Evolutionary conservation across 257 asterid species (phyloP), one percentile per base, ranked within the genome.

Genomic region (Ballota nigra): DNA sequence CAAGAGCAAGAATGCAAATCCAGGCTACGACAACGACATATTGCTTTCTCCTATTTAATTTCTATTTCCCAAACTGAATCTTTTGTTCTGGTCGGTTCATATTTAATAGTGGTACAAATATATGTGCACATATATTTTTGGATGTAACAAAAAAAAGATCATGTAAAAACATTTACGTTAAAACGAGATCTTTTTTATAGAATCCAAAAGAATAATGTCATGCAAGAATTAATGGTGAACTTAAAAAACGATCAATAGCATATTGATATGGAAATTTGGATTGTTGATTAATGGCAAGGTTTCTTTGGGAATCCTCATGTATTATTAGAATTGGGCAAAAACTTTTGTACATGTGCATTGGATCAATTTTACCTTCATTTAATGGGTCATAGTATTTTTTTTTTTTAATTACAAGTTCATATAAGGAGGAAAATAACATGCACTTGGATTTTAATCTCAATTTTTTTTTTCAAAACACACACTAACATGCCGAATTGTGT

Each of bases 1-100:
- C 56, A 45, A 74, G 31, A 65, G 68, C 78, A 74, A 43, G 43
- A 74, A 57, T 74, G 78, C 74, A 53, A 66, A 74, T 74, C 78
- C 78, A 74, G 74, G 40, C 78, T 62, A 67, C 69, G 60, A 16
- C 60, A 64, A 66, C 69, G 60, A n/a, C 60, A 64, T 66, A 73
- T 66, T 43, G 15, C 43, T 58, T 59, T 64, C 59, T 29, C 45
- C 15, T 9, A 38, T 4, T 34, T 73, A 55, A 73, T 11, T 73
- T 63, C 34, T 18, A 18, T 7, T 64, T 16, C 31, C 65, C 60
- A 28, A 53, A 16, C 3, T 53, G 9, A 73, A 73, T 52, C 66
- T 73, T 63, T 52, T 24, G 24, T 49, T 15, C 38, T 60, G 22
- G 69, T 60, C 18, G 12, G 49, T 38, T 33, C 63, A 5, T 47